Evolutionary conservation across 140 eudicot species (phyloP).

Genomic region (Anethum foeniculum): DNA sequence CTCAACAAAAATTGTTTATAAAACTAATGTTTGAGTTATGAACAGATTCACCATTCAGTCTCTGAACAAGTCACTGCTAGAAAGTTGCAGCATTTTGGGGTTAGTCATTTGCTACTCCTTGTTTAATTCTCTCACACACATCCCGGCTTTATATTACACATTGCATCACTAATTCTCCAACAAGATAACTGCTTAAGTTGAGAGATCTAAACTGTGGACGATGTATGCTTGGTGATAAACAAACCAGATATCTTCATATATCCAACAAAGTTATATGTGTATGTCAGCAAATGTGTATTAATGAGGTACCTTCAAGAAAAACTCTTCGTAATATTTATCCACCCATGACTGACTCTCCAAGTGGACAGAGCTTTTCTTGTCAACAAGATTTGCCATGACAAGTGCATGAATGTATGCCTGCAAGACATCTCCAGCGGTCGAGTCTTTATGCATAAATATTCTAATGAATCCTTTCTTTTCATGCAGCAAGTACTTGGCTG

Average conservation of each 20-base stretch:
- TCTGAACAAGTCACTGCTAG: background rate
- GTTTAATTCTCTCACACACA: background rate
- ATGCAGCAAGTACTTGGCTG: slow-evolving; percentile 64
- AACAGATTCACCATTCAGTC: background rate
- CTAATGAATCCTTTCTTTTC: slow-evolving; percentile 46
- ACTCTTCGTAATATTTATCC: slow-evolving; percentile 56
- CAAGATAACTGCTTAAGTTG: background rate
- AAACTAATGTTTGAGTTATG: background rate
- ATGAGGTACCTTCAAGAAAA: slow-evolving; percentile 53
- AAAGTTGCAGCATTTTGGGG: background rate
- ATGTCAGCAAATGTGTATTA: background rate
- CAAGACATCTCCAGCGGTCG: slow-evolving; percentile 58
- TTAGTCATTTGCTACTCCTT: background rate
- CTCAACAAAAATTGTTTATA: background rate
- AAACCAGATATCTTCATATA: background rate
- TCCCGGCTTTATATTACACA: background rate
- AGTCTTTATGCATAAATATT: slow-evolving; percentile 73
- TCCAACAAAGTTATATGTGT: background rate
- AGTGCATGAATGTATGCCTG: slow-evolving; percentile 81
- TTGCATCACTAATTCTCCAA: background rate
- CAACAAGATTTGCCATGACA: slow-evolving; percentile 60
- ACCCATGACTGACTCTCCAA: slow-evolving; percentile 70
- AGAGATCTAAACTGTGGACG: background rate
- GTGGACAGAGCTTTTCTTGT: slow-evolving; percentile 35
- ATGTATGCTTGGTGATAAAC: background rate